Base-by-base conservation (phyloP, 1,139 yeast genomes). In the Taphrina confusa region DNA sequence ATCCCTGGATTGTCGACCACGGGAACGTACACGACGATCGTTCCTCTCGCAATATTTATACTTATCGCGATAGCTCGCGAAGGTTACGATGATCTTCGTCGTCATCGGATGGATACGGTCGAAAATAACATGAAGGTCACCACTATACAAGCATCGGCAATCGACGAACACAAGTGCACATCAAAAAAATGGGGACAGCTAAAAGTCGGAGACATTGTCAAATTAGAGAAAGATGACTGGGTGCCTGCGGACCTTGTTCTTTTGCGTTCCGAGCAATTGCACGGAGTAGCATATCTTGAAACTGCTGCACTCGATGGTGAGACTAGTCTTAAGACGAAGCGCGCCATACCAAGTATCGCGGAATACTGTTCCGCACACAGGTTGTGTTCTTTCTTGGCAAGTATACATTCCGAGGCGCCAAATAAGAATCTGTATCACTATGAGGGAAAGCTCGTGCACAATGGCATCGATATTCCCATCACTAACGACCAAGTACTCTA, bases 261-360 rank as follows among this genome's bases (percentile, higher is more conserved):
- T 9, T 71, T 94, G 46, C 79, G 88, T 1, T 81, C 92, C 1
- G 81, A 82, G 54, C 83, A 82, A 11, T 81, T 81, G 36, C 81
- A 82, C 62, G 87, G 85, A 61, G 87, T 85, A 66, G 85, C 95
- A 0, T 88, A 82, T 67, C 83, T 91, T 23, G 99, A 92, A 72
- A 92, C 99, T 0, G 91, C 92, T 92, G 98, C 96, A 0, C 76
- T 92, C 51, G 98, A 92, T 72, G 99, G 99, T 55, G 98, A 92
- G 72, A 92, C 97, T 0, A 91, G 90, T 69, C 76, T 92, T 64
- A 92, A 92, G 71, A 78, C 87, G 4, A 83, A 82, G 67, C 75
- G 75, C 23, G 88, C 96, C 0, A 85, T 85, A 63, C 76, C 80
- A 0, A 87, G 84, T 62, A 65, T 88, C 4, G 77, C 83, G 14